Percentiles rank a stretch among this genome's conserved stretches.
phyloP scores from a whole-genome alignment of 306 rosid species.

The Cercis canadensis region DNA sequence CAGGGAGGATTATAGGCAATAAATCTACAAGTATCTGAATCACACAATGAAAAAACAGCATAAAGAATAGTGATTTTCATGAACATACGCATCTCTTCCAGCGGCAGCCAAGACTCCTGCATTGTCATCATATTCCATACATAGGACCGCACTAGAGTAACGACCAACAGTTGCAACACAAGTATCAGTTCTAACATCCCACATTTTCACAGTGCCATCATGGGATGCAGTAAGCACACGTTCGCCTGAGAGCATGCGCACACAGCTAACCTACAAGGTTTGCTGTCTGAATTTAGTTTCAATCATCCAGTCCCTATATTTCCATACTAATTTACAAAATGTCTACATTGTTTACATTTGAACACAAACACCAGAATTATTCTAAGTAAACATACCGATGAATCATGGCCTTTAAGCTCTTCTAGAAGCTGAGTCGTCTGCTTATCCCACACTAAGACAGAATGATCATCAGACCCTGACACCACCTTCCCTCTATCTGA shows the following conservation, averaged over 20 bases:
- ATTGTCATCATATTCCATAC: constrained; percentile 97
- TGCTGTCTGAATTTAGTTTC: constrained; percentile 42
- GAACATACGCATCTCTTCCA: constrained; percentile 95
- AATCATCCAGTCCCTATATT: constrained; percentile 29
- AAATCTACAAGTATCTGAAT: constrained; percentile 30
- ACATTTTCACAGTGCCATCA: constrained; percentile 99
- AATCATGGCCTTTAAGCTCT: constrained; percentile 98
- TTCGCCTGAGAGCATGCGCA: constrained; percentile 94
- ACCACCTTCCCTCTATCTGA: constrained; percentile 94
- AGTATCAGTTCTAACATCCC: constrained; percentile 98
- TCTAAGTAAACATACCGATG: constrained; percentile 61
- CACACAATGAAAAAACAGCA: constrained; percentile 25
- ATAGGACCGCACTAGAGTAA: constrained; percentile 92
- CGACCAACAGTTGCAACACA: constrained; percentile 99
- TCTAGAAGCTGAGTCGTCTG: constrained; percentile 97
- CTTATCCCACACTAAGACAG: constrained; percentile 95
- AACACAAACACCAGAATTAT: constrained; percentile 11
- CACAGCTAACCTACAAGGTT: constrained; percentile 86
- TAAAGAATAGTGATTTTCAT: constrained; percentile 25
- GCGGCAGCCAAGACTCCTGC: constrained; percentile 92
- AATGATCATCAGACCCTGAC: constrained; percentile 95
- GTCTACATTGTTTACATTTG: constrained; percentile 20
- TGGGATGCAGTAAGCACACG: constrained; percentile 96
- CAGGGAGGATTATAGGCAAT: constrained; percentile 38
- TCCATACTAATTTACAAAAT: constrained; percentile 28